Evolutionary conservation across 2,329 filamentous ascomycete species (phyloP).

Genomic region (Curvularia eragrostidis): DNA sequence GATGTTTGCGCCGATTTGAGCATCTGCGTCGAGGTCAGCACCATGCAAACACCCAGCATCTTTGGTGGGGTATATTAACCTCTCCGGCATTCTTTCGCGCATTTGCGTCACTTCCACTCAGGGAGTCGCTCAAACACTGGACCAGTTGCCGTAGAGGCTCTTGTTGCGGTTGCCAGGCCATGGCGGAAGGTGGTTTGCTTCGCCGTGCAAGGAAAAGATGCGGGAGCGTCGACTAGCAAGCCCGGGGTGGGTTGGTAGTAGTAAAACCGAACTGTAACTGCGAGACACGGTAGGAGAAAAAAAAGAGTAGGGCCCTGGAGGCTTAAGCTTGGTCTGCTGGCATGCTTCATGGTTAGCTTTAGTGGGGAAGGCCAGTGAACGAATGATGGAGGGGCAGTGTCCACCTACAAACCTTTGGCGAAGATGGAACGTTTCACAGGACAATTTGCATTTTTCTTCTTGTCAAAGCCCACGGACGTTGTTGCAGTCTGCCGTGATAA

Average conservation of each 20-base stretch:
- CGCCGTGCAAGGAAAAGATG: conserved; percentile 22
- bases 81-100: conserved; percentile 89
- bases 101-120: conserved; percentile 80
- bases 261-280: conserved; percentile 16
- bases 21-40: conserved; percentile 68
- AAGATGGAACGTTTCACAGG: conserved; percentile 43
- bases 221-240: conserved; percentile 16
- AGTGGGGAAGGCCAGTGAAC: conserved; percentile 28
- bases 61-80: conserved; percentile 61
- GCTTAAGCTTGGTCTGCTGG: conserved; percentile 41
- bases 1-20: conserved; percentile 85
- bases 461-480: conserved; percentile 10
- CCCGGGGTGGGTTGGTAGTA: conserved; percentile 6
- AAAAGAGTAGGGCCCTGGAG: conserved; percentile 28
- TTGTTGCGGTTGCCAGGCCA: conserved; percentile 92
- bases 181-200: conserved; percentile 50
- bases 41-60: conserved; percentile 17
- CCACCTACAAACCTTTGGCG: conserved; percentile 42
- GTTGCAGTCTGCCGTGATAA: conserved; percentile 22
- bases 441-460: conserved; percentile 32
- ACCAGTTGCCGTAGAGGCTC: conserved; percentile 90
- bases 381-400: conserved; percentile 29
- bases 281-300: conserved; percentile 19
- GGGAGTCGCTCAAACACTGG: conserved; percentile 86
- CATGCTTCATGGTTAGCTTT: conserved; percentile 44